These are phyloP conservation scores for Lycium barbarum DNA, from an alignment of 257 asterid species.

Conservation along the genomic window DNA sequence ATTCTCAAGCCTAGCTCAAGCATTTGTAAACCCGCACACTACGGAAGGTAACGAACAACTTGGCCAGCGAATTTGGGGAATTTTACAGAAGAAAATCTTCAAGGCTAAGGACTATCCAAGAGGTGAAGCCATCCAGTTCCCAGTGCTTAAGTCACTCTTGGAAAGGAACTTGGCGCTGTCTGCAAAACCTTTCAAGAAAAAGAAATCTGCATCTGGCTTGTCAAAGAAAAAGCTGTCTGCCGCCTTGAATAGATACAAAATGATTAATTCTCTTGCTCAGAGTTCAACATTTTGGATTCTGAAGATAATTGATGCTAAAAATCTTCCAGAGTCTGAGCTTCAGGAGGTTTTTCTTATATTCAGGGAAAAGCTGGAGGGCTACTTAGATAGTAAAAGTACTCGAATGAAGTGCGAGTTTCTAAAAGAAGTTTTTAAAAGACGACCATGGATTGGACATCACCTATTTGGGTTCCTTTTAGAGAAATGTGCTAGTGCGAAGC, in stretches of 20 bases:
- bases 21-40: conserved; percentile 76
- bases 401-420: conserved; percentile 82
- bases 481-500: conserved; percentile 73
- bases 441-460: conserved; percentile 77
- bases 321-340: conserved; percentile 61
- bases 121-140: conserved; percentile 68
- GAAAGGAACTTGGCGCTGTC: conserved; percentile 85
- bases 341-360: conserved; percentile 60
- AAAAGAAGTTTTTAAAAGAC: conserved; percentile 72
- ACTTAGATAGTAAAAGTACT: conserved; percentile 84
- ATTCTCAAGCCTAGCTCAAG: conserved; percentile 83
- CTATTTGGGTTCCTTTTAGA: conserved; percentile 76
- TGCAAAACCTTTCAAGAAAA: conserved; percentile 86
- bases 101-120: conserved; percentile 90
- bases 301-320: conserved; percentile 74
- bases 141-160: conserved; percentile 72
- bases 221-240: conserved; percentile 85
- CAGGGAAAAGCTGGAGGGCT: conserved; percentile 55
- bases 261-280: conserved; percentile 83
- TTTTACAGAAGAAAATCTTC: conserved; percentile 85
- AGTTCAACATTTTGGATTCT: conserved; percentile 85
- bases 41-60: conserved; percentile 97
- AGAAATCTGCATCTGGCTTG: conserved; percentile 64
- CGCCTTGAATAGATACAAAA: conserved; percentile 70
- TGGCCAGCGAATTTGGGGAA: conserved; percentile 93